phyloP scores from a whole-genome alignment of 2,329 filamentous ascomycete species.

The Monilinia aucupariae region DNA sequence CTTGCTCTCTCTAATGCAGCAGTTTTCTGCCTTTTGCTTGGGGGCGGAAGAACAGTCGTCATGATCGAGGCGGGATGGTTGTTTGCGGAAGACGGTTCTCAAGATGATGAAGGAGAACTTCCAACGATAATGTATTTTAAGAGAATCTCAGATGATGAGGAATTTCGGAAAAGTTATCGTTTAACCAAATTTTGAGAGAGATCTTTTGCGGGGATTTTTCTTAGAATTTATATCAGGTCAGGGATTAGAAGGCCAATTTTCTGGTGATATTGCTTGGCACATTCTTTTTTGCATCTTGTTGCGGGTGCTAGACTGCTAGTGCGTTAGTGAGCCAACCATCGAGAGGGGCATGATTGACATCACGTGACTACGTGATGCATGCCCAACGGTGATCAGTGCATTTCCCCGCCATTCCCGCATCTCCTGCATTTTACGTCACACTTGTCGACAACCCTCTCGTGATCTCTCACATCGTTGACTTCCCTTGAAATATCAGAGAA shows the following conservation, averaged over 20 bases:
- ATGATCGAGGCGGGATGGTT: slow-evolving; percentile 42
- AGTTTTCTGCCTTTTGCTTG: slow-evolving; percentile 79
- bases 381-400: neutral
- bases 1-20: slow-evolving; percentile 66
- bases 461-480: no score
- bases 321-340: neutral
- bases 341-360: no score
- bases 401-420: neutral
- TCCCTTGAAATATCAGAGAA: no score
- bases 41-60: slow-evolving; percentile 77
- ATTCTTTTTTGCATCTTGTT: neutral
- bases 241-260: neutral
- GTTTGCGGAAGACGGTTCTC: neutral
- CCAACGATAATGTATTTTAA: neutral
- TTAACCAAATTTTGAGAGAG: neutral
- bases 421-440: neutral
- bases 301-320: neutral
- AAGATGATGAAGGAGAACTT: neutral
- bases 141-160: no score
- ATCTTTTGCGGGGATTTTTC: neutral
- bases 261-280: neutral
- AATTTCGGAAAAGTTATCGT: neutral
- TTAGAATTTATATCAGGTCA: neutral
- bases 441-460: no score
- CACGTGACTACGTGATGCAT: neutral